Base-by-base conservation (phyloP, 2,329 filamentous ascomycete genomes). In the Penicillium sp. region DNA sequence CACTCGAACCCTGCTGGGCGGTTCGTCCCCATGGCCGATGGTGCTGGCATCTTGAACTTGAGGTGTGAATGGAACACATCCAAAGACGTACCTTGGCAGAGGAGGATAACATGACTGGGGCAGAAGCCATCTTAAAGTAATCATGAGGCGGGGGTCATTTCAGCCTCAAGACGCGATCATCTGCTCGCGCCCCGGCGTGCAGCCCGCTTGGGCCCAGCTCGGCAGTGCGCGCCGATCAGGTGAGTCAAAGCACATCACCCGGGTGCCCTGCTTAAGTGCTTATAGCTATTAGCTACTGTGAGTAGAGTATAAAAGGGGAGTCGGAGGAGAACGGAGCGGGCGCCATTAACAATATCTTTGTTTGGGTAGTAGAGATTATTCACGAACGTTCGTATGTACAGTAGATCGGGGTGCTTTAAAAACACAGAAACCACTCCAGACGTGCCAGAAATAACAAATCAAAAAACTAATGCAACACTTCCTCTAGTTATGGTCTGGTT, bases 401-500 rank as follows among this genome's bases (percentile, higher is more conserved):
- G 41, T 33, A 37, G 35, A 19, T 31, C 18, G 22, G 52, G 31
- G 13, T 50, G 33, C 53, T 61, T 63, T 60, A 60, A 13, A 22
- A 44, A 40, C 31, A 44, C 50, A 56, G 53, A 60, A 54, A 35
- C 50, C 58, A 61, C 56, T 56, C 56, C 58, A 41, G 31, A 54
- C 24, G 54, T 56, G 53, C 40, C 50, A 24, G 3, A 16, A 56
- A 46, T 5, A 24, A 54, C 36, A 46, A 36, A 14, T 37, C 44
- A 44, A 55, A 22, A 58, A 56, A 49, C 39, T 47, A 56, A 65
- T 61, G 58, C 64, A 62, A 35, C 56, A 41, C n/a, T 24, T 44
- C 35, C 44, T 68, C 64, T 68, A n/a, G n/a, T n/a, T n/a, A 68
- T 66, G 46, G 57, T 64, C 64, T 61, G 62, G 64, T 55, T 61